phyloP scores from a whole-genome alignment of 345 rosid species.

The Citrus inodora region DNA sequence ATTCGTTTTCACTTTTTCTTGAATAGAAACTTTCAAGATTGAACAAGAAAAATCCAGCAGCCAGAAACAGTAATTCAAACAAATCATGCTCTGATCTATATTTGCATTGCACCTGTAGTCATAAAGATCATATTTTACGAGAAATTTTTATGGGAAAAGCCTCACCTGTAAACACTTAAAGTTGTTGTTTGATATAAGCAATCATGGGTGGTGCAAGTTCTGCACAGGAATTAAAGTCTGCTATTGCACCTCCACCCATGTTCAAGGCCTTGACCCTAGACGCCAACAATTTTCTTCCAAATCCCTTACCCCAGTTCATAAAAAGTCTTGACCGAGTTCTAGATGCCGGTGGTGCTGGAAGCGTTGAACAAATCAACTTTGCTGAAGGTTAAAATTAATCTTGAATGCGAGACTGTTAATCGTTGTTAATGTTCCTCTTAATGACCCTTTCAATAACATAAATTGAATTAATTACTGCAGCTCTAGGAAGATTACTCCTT shows the following conservation, averaged over 20 bases:
- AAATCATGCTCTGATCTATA: neutral
- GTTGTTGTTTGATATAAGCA: neutral
- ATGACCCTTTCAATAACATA: too few species aligned
- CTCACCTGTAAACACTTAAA: neutral
- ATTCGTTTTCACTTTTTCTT: neutral
- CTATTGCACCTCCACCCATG: slow-evolving; percentile 20
- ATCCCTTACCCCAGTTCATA: slow-evolving; percentile 31
- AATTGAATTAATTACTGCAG: too few species aligned
- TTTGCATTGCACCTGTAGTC: neutral
- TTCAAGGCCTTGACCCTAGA: slow-evolving; percentile 34
- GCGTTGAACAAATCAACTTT: slow-evolving; percentile 34
- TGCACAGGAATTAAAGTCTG: slow-evolving; percentile 18
- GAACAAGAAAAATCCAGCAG: slow-evolving; percentile 4
- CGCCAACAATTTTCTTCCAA: slow-evolving; percentile 27
- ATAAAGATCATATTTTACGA: neutral
- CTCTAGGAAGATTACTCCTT: too few species aligned
- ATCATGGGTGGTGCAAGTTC: slow-evolving; percentile 25
- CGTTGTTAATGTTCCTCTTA: too few species aligned
- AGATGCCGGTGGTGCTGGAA: slow-evolving; percentile 27
- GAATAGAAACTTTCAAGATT: neutral
- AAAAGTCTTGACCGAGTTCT: slow-evolving; percentile 24
- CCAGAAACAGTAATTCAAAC: neutral
- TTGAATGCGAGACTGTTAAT: neutral
- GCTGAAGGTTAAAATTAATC: slow-evolving; percentile 12
- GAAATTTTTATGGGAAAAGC: neutral